A percentile compares a stretch with the other conserved stretches of the same genome.
Evolutionary conservation across 1,284 basidiomycete species (phyloP).

Genomic region (Boletus smithii): DNA sequence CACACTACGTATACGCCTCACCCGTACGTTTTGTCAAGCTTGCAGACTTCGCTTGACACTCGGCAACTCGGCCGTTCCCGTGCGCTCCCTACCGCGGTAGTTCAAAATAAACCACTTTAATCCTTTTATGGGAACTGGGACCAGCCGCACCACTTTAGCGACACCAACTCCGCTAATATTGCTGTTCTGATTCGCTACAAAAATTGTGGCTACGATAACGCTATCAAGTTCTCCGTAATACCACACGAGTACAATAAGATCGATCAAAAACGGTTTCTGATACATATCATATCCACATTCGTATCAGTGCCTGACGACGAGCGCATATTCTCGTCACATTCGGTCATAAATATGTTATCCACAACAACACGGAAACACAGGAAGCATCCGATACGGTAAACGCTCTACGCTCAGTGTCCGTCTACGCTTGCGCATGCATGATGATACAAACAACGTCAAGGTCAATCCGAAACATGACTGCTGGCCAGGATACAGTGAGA

Average conservation of each 20-base stretch:
- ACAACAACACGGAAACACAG: not conserved
- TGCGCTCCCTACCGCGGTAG: too few species aligned
- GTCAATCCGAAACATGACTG: not conserved
- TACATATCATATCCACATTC: not conserved
- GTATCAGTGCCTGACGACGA: constrained; percentile 8
- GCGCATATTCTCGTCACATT: constrained; percentile 5
- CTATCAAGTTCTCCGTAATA: too few species aligned
- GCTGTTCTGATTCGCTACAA: too few species aligned
- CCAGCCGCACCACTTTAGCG: too few species aligned
- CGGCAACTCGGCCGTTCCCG: too few species aligned
- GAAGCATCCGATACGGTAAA: not conserved
- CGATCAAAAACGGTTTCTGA: constrained; percentile 11
- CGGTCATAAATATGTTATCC: not conserved
- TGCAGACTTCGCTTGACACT: too few species aligned
- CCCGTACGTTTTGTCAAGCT: too few species aligned
- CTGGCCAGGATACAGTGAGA: constrained; percentile 1
- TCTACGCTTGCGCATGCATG: not conserved
- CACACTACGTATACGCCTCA: too few species aligned
- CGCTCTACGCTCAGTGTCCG: constrained; percentile 15
- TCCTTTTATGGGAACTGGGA: too few species aligned
- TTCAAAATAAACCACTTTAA: too few species aligned
- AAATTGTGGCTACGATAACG: too few species aligned
- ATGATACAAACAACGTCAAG: constrained; percentile 4
- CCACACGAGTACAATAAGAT: constrained; percentile 8
- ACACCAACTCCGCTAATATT: too few species aligned